These are phyloP conservation scores for Epichloe gansuensis DNA, from an alignment of 2,329 filamentous ascomycete genomes.

Conservation along the genomic window DNA sequence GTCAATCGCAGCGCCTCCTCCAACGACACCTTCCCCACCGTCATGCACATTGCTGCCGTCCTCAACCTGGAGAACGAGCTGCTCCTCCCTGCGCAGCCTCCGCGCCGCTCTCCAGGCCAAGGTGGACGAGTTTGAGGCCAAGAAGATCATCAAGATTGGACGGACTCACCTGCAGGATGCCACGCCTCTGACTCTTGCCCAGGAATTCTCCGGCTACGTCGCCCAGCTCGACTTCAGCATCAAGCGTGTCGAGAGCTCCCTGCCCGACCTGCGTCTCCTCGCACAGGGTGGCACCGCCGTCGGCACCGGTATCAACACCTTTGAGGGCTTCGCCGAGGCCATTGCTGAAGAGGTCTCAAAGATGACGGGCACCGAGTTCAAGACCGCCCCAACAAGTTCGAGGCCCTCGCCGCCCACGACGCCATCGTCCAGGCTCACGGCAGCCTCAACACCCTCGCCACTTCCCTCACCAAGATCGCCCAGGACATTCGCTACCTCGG, in stretches of 20 bases:
- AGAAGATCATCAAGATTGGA: constrained; percentile 96
- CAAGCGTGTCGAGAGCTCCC: constrained; percentile 67
- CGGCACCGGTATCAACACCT: constrained; percentile 95
- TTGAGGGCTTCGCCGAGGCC: constrained; percentile 86
- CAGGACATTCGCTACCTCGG: constrained; percentile 97
- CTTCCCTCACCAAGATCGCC: constrained; percentile 92
- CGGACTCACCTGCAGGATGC: constrained; percentile 96
- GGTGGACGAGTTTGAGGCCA: constrained; percentile 71
- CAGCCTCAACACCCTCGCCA: constrained; percentile 82
- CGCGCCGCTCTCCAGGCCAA: constrained; percentile 78
- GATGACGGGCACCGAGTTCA: constrained; percentile 87
- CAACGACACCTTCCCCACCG: constrained; percentile 98
- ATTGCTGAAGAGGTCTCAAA: constrained; percentile 84
- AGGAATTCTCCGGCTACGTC: constrained; percentile 97
- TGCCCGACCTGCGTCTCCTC: constrained; percentile 75
- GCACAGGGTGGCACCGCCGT: constrained; percentile 96
- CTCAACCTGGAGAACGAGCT: constrained; percentile 82
- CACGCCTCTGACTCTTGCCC: constrained; percentile 85
- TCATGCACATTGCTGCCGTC: constrained; percentile 98
- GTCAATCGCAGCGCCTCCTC: constrained; percentile 99
- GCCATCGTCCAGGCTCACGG: constrained; percentile 91
- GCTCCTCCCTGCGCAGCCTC: constrained; percentile 68
- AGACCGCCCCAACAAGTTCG: constrained; percentile 98
- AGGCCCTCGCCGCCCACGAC: constrained; percentile 90
- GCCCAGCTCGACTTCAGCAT: constrained; percentile 88